Evolutionary conservation across 108 stramenopile species (phyloP).

Genomic region (Skeletonema costatum): DNA sequence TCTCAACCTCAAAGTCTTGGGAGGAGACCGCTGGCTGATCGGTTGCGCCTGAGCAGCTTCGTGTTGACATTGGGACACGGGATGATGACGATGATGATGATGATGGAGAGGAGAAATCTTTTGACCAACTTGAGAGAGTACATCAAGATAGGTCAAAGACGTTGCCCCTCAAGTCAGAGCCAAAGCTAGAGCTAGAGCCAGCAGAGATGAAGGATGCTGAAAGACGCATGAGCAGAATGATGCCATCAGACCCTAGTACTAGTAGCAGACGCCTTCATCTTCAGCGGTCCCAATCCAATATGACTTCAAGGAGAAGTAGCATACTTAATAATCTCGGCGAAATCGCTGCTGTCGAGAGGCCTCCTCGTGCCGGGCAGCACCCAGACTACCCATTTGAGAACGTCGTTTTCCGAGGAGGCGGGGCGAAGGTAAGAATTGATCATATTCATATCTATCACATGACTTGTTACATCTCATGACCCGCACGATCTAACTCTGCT

Average conservation of each 20-base stretch:
- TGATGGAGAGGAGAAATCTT: not conserved
- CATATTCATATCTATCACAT: not conserved
- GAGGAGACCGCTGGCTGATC: not conserved
- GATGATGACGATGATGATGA: not conserved
- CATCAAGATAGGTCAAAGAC: too few species aligned
- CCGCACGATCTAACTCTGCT: not conserved
- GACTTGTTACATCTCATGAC: not conserved
- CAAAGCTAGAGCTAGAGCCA: not conserved
- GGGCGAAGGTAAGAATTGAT: not conserved
- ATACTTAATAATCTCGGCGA: too few species aligned
- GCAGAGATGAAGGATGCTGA: not conserved
- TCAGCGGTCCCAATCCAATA: not conserved
- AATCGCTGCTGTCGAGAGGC: not conserved
- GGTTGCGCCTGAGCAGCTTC: not conserved
- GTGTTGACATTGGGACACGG: not conserved
- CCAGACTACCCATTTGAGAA: slow-evolving; percentile 17
- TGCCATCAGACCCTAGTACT: too few species aligned
- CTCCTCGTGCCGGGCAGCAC: not conserved
- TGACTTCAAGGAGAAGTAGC: not conserved
- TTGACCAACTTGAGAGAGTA: not conserved
- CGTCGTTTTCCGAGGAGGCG: slow-evolving; percentile 18
- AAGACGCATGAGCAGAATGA: too few species aligned
- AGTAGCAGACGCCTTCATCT: too few species aligned
- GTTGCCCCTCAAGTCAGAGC: too few species aligned
- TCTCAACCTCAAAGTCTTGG: not conserved